Percentiles rank a stretch among this genome's conserved stretches.
Conservation (phyloP, 495 filamentous ascomycete genomes). For the Echria macrotheca region DNA sequence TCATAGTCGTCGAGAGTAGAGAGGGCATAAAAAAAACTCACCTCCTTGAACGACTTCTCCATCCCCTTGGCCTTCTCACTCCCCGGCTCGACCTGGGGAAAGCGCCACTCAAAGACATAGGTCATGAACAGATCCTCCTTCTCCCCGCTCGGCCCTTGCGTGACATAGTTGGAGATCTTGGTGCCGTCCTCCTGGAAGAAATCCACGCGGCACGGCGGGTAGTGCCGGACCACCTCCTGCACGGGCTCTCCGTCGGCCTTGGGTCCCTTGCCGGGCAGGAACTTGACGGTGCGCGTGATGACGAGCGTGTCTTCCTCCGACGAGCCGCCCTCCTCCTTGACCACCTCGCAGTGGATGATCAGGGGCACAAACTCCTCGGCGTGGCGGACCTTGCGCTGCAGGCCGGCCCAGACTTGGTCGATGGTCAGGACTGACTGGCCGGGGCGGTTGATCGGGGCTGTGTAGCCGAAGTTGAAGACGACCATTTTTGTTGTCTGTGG, state of each 20-base stretch:
- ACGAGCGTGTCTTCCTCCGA: constrained; percentile 15
- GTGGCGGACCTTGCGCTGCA: constrained; percentile 35
- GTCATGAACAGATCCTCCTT: constrained; percentile 28
- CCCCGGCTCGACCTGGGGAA: constrained; percentile 23
- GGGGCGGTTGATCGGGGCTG: constrained; percentile 36
- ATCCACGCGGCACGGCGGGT: constrained; percentile 31
- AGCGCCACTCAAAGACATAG: constrained; percentile 37
- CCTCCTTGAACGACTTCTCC: constrained; percentile 28
- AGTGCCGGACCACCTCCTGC: constrained; percentile 25
- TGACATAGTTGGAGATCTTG: constrained; percentile 31
- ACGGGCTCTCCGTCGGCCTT: constrained; percentile 11
- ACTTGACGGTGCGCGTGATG: constrained; percentile 27
- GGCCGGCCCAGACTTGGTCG: constrained; percentile 37
- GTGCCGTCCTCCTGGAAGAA: constrained; percentile 35
- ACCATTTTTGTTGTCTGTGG: constrained; percentile 23
- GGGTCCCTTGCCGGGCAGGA: constrained; percentile 19
- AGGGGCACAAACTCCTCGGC: constrained; percentile 37
- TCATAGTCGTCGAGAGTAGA: too few relatives aligned
- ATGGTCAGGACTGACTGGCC: constrained; percentile 22
- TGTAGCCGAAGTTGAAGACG: constrained; percentile 37
- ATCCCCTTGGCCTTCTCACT: constrained; percentile 25
- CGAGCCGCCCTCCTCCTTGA: constrained; percentile 13
- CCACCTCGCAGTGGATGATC: constrained; percentile 31
- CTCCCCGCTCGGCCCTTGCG: constrained; percentile 25
- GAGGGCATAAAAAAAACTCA: constrained; percentile 22